These are phyloP conservation scores for Penicillium angulare DNA, from an alignment of 495 filamentous ascomycete genomes.

Conservation along the genomic window DNA sequence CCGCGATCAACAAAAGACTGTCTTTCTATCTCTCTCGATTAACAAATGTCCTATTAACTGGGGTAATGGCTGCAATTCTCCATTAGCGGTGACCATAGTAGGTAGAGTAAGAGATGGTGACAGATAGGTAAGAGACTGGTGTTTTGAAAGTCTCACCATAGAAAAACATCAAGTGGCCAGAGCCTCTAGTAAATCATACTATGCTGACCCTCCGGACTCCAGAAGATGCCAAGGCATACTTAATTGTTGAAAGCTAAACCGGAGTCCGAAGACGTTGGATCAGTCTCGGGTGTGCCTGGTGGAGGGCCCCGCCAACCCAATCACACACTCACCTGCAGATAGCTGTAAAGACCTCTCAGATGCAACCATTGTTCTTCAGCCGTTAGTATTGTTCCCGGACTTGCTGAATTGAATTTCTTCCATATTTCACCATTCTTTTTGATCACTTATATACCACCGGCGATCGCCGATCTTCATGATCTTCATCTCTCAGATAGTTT, in stretches of 20 bases:
- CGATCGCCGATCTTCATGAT: constrained; percentile 1
- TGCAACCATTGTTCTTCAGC: constrained; percentile 23
- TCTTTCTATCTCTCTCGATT: too few relatives aligned
- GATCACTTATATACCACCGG: constrained; percentile 1
- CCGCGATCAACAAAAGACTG: too few relatives aligned
- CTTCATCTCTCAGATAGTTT: not conserved
- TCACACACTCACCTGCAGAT: constrained; percentile 4
- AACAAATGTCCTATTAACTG: not conserved
- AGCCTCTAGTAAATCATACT: too few relatives aligned
- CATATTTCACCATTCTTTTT: too few relatives aligned
- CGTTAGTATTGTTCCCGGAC: constrained; percentile 21
- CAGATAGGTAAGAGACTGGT: too few relatives aligned
- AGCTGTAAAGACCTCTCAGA: constrained; percentile 9
- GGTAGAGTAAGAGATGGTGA: too few relatives aligned
- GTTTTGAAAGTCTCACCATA: too few relatives aligned
- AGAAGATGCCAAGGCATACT: not conserved
- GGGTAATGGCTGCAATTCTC: not conserved
- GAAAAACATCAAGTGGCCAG: too few relatives aligned
- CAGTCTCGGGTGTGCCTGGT: constrained; percentile 10
- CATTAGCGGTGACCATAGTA: too few relatives aligned
- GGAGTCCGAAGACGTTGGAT: constrained; percentile 11
- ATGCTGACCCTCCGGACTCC: too few relatives aligned
- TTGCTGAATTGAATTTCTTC: not conserved
- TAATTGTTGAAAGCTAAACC: not conserved
- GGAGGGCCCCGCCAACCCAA: not conserved